phyloP scores from a whole-genome alignment of 2,329 filamentous ascomycete species.

The Scedosporium boydii region DNA sequence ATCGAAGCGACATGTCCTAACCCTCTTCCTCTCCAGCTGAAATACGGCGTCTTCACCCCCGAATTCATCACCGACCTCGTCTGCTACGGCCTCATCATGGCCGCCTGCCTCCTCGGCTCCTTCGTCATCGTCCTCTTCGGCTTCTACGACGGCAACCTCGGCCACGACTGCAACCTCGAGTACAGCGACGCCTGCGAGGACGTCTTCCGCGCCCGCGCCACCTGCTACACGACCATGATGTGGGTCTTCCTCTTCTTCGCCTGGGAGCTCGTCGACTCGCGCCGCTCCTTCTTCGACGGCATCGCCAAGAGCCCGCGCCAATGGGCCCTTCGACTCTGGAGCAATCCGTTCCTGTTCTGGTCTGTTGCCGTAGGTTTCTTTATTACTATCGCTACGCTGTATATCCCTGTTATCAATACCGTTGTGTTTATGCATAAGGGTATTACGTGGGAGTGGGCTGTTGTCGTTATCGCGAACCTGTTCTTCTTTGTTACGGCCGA shows the following conservation, averaged over 20 bases:
- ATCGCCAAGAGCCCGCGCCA: conserved; percentile 42
- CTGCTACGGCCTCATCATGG: conserved; percentile 56
- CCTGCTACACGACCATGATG: conserved; percentile 56
- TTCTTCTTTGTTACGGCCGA: conserved; percentile 58
- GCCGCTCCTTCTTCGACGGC: conserved; percentile 54
- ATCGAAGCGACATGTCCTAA: background rate
- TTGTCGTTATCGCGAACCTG: conserved; percentile 50
- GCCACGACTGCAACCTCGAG: conserved; percentile 45
- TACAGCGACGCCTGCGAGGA: conserved; percentile 42
- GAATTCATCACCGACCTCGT: conserved; percentile 55
- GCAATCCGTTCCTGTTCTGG: conserved; percentile 43
- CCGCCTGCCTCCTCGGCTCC: conserved; percentile 44
- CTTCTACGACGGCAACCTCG: conserved; percentile 42
- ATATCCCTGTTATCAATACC: conserved; percentile 59
- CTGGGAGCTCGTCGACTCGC: conserved; percentile 59
- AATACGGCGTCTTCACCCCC: conserved; percentile 50
- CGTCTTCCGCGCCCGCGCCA: conserved; percentile 56
- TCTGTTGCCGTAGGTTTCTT: conserved; percentile 42
- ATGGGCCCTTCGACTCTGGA: conserved; percentile 46
- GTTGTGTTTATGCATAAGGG: conserved; percentile 56
- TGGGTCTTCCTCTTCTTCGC: conserved; percentile 61
- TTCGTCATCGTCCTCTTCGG: conserved; percentile 52
- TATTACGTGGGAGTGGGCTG: conserved; percentile 61
- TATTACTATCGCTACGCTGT: conserved; percentile 50
- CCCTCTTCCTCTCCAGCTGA: conserved; percentile 16